Base-by-base conservation (phyloP, 106 monocot genomes). In the Acorus calamus region DNA sequence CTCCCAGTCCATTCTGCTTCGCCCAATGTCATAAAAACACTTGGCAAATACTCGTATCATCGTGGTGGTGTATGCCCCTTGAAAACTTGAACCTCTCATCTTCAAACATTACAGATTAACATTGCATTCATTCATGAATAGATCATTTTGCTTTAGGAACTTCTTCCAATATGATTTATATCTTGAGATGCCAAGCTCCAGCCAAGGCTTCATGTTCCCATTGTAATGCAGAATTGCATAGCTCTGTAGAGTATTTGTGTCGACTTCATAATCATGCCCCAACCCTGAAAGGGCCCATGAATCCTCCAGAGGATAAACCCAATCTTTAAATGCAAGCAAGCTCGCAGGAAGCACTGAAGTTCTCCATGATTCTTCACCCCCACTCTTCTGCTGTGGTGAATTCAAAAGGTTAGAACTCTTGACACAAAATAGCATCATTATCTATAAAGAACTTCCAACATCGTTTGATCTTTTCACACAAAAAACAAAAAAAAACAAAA, bases 141-240 rank as follows among this genome's bases (percentile, higher is more conserved):
- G 68, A 12, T 80, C 69, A 0, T 52, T 72, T 63, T 54, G 71
- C 0, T 62, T 74, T 14, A 87, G 69, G 60, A 75, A 87, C 48
- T 73, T 83, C 56, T 54, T 74, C 87, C 87, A 87, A 73, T 83
- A 80, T 7, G n/a, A 62, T 66, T 77, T 83, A 72, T 83, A 87
- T 43, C 46, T 69, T 6, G 80, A 80, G 56, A 83, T 76, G 48
- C 87, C 87, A 7, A 87, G 65, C 13, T 87, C 87, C 56, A 87
- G 78, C 87, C 87, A 87, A 68, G 87, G 87, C 63, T 87, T 87
- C 87, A 87, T 83, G 66, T 87, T 87, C 60, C 87, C 87, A 67
- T 80, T 80, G 50, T 83, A 87, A 69, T 87, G 87, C 67, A 87
- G 56, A 14, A 75, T 67, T 6, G 59, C 56, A 41, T 66, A 69